Percentiles rank a stretch among this genome's conserved stretches.
Conservation (phyloP, 352 stramenopile species). For the Phytophthora megakarya region DNA sequence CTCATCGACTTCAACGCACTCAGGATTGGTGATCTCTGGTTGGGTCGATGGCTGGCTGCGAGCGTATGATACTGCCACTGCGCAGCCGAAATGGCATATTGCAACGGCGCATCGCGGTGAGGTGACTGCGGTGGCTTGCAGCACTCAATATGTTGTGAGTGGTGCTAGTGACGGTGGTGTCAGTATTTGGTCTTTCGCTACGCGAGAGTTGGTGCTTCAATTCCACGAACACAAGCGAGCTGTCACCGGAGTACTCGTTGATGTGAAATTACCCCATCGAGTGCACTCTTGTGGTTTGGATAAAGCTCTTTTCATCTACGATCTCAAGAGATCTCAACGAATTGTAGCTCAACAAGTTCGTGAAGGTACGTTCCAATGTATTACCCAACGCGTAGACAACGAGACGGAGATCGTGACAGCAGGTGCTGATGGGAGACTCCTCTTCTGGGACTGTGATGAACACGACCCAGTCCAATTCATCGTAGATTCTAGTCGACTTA, state of each 20-base stretch:
- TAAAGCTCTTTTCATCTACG: constrained; percentile 91
- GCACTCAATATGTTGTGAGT: constrained; percentile 76
- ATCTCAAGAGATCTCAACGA: constrained; percentile 85
- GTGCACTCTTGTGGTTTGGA: constrained; percentile 89
- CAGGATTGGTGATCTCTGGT: constrained; percentile 54
- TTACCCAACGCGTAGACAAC: constrained; percentile 88
- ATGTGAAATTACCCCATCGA: constrained; percentile 76
- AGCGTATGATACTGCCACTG: constrained; percentile 55
- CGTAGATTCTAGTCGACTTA: constrained; percentile 47
- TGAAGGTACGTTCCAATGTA: constrained; percentile 76
- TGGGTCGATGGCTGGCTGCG: constrained; percentile 81
- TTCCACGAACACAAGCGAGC: constrained; percentile 91
- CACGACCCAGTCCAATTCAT: constrained; percentile 71
- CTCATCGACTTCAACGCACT: constrained; percentile 2
- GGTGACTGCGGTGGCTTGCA: constrained; percentile 76
- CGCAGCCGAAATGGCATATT: constrained; percentile 84
- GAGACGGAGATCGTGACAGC: constrained; percentile 92
- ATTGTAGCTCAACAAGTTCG: constrained; percentile 83
- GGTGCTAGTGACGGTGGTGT: constrained; percentile 85
- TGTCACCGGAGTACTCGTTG: constrained; percentile 81
- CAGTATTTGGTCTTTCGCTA: constrained; percentile 88
- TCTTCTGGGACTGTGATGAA: constrained; percentile 93
- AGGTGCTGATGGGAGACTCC: constrained; percentile 78
- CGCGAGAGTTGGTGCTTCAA: constrained; percentile 87
- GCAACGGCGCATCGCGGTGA: constrained; percentile 85